A percentile compares a stretch with the other conserved stretches of the same genome.
These are phyloP conservation scores for Globisporangium middletonii DNA, from an alignment of 352 stramenopile species.

Conservation along the genomic window DNA sequence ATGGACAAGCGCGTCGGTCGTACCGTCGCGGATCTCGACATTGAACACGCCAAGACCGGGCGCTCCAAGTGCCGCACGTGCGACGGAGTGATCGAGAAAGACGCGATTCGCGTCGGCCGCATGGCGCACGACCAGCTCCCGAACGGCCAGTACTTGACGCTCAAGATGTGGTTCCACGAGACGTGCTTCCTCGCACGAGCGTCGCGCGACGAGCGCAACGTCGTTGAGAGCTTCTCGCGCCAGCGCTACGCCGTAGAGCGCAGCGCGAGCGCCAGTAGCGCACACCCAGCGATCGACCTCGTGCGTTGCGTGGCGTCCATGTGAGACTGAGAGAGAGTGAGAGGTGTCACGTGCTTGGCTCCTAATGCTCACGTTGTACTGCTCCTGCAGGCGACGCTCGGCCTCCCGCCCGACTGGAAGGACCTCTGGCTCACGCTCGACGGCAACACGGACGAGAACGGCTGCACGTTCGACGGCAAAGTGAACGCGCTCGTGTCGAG, in stretches of 20 bases:
- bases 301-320: conserved; percentile 1
- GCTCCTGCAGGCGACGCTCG: conserved; percentile 24
- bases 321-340: no score
- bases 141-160: conserved; percentile 36
- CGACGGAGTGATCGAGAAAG: conserved; percentile 37
- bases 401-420: conserved; percentile 49
- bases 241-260: neutral
- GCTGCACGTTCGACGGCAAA: conserved; percentile 66
- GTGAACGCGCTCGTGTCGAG: conserved; percentile 55
- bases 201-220: conserved; percentile 34
- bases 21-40: conserved; percentile 29
- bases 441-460: conserved; percentile 71
- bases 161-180: conserved; percentile 55
- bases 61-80: conserved; percentile 57
- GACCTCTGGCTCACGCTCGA: conserved; percentile 63
- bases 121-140: conserved; percentile 38
- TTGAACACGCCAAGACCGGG: conserved; percentile 44
- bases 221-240: conserved; percentile 16
- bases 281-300: conserved; percentile 15
- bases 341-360: no score
- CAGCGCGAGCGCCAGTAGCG: neutral
- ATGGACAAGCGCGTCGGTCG: conserved; percentile 30
- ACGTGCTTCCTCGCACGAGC: conserved; percentile 37
- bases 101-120: conserved; percentile 42
- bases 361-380: no score